Evolutionary conservation across 2,329 filamentous ascomycete genomes (phyloP), one percentile per base, ranked within the genome.

Genomic region (Scytalidium sp.): DNA sequence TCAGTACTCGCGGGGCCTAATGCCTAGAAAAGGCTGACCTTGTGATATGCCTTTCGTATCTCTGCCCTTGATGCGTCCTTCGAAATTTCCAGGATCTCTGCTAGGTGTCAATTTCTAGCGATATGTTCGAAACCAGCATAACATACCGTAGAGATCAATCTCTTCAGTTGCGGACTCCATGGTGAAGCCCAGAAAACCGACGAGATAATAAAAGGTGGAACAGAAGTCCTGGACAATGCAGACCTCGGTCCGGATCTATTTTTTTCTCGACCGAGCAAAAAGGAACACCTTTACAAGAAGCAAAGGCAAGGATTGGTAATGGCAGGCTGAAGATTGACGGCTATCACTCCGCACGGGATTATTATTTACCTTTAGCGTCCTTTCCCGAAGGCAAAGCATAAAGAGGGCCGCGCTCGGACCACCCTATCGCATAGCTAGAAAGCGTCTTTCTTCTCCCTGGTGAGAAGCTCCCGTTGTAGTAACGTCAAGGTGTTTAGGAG

Each of bases 31-130:
- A 36, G 32, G 32, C 73, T 60, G 61, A 92, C 92, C 81, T 96
- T 97, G 73, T 93, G 88, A 74, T 97, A 97, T 54, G 92, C 92
- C 73, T 96, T 96, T 70, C 94, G 95, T 72, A 97, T 88, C 63
- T 96, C 88, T 49, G 87, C 82, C 63, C 87, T 85, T 54, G 78
- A 84, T 46, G 92, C 88, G 54, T 74, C 74, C 67, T 79, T 87
- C 46, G 85, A 75, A 61, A 97, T 80, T 52, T 83, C 87, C 54
- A 97, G 83, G 61, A 96, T 78, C 73, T 86, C 92, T 96, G 64
- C 50, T 55, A 47, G n/a, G 39, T 47, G 52, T 72, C 53, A 73
- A 51, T 44, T 23, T 41, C 25, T 10, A n/a, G 5, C 9, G 13
- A 27, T 22, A 40, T 41, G 27, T 9, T 50, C 46, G 21, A 45